Evolutionary conservation across 1,284 basidiomycete species (phyloP), one percentile per base, ranked within the genome.

Genomic region (Somion occarium): DNA sequence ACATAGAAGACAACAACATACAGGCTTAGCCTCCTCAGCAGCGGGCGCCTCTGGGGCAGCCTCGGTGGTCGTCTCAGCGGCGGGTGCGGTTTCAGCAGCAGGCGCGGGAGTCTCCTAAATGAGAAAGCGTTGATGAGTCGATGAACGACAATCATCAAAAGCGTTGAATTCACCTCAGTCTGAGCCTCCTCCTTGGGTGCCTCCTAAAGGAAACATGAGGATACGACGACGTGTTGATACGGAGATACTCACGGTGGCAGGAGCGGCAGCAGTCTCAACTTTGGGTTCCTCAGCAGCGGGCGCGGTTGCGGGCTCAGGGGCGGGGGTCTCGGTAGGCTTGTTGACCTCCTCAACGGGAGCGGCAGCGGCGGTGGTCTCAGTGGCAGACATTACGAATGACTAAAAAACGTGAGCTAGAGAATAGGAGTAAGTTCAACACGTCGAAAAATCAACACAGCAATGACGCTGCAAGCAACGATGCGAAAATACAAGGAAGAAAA

Each of bases 301-400:
- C 42, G 60, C 62, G 42, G 69, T 53, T 42, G 60, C 61, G 44
- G 69, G 59, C 60, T 75, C 74, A 47, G 52, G 59, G 49, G 69
- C 64, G 24, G 63, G 66, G 55, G 73, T 59, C 68, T 83, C 82
- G 53, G 60, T 64, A 59, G 69, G 67, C 69, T 78, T 78, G 49
- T 73, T 71, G 65, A 84, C 83, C 70, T 82, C 80, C 56, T 64
- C 69, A 59, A 69, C 65, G 55, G 60, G 64, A 49, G 62, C 58
- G 56, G 69, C 72, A 69, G 71, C 71, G 65, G 73, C 64, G 64
- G 72, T 70, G 15, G 13, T 22, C 68, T 82, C 83, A 63, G 80
- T 60, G 54, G 85, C 79, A 76, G 89, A 91, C 87, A 91, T 91
- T 87, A 89, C 80, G 72, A 74, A 61, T 56, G 56, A 58, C 53